Evolutionary conservation across 139 green algal species (phyloP).

Genomic region (Micromonas pusilla): DNA sequence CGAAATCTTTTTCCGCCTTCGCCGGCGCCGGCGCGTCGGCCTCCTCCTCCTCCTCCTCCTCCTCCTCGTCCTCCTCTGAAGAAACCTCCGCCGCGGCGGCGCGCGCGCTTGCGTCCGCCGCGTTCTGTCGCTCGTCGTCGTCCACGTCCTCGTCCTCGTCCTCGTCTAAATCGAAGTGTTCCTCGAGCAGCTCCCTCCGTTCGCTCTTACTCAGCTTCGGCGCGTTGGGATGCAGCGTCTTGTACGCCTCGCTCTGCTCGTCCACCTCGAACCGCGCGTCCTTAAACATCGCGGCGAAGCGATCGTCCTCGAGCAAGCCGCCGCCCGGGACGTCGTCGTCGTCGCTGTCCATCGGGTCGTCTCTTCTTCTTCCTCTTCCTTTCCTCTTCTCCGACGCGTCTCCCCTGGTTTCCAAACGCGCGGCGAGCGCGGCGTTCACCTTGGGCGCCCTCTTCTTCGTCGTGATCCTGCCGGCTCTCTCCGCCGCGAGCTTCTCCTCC

Average conservation of each 20-base stretch:
- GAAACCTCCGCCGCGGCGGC: background rate
- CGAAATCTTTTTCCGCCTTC: too few species aligned
- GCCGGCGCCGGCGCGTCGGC: conserved; percentile 16
- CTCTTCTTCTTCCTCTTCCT: background rate
- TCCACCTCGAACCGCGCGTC: conserved; percentile 76
- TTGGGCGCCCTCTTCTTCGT: conserved; percentile 50
- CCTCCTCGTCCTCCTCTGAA: background rate
- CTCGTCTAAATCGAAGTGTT: conserved; percentile 47
- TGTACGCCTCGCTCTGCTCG: conserved; percentile 68
- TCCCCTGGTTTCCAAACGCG: background rate
- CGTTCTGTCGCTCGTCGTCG: conserved; percentile 3
- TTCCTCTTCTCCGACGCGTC: background rate
- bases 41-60: background rate
- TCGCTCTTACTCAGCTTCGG: background rate
- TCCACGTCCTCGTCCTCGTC: conserved; percentile 15
- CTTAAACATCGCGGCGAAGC: conserved; percentile 71
- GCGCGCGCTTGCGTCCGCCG: background rate
- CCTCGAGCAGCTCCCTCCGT: conserved; percentile 4
- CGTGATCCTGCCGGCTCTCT: conserved; percentile 18
- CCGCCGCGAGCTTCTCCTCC: conserved; percentile 19
- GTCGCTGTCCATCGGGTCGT: background rate
- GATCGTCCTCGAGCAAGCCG: conserved; percentile 35
- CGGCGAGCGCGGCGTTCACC: conserved; percentile 37
- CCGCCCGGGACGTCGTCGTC: background rate
- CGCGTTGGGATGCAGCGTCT: conserved; percentile 78